Conservation (phyloP, 352 stramenopile genomes). For the Phytopythium helicoides region DNA sequence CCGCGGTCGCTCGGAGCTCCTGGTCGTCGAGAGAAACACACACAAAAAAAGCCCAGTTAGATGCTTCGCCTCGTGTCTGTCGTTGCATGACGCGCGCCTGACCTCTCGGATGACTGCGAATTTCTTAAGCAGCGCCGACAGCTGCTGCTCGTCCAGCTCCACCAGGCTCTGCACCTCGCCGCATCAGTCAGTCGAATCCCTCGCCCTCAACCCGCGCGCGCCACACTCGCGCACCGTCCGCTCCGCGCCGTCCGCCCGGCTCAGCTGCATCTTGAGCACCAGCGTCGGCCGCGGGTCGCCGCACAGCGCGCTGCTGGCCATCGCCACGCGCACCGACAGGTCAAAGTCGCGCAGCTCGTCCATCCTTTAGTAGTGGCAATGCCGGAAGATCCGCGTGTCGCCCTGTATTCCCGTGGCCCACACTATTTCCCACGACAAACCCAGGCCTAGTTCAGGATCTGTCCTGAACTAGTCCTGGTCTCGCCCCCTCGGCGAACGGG, state of each 20-base stretch:
- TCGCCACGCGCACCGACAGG: conserved; percentile 66
- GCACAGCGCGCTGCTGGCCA: conserved; percentile 61
- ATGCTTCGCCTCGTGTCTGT: no score
- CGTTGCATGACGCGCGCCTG: no score
- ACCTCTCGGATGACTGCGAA: conserved; percentile 14
- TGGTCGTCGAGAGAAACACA: conserved; percentile 7
- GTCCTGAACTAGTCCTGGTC: conserved; percentile 4
- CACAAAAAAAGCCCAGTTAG: conserved; percentile 7
- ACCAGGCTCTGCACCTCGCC: conserved; percentile 46
- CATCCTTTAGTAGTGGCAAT: neutral
- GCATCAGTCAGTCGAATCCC: neutral
- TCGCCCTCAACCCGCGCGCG: neutral
- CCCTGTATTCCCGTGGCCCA: no score
- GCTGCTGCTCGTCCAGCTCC: conserved; percentile 40
- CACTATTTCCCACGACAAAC: conserved; percentile 3
- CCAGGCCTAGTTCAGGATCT: conserved; percentile 2
- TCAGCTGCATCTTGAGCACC: conserved; percentile 52
- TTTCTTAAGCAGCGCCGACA: conserved; percentile 29
- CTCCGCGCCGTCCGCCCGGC: conserved; percentile 21
- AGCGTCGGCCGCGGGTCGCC: conserved; percentile 37
- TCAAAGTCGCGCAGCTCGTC: conserved; percentile 55
- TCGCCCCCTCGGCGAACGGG: conserved; percentile 20
- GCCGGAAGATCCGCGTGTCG: no score
- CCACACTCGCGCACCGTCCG: conserved; percentile 20
- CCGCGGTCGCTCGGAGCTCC: conserved; percentile 12